A percentile compares a stretch with the other conserved stretches of the same genome.
Conservation (phyloP, 1,284 basidiomycete genomes). For the Meira nashicola region DNA sequence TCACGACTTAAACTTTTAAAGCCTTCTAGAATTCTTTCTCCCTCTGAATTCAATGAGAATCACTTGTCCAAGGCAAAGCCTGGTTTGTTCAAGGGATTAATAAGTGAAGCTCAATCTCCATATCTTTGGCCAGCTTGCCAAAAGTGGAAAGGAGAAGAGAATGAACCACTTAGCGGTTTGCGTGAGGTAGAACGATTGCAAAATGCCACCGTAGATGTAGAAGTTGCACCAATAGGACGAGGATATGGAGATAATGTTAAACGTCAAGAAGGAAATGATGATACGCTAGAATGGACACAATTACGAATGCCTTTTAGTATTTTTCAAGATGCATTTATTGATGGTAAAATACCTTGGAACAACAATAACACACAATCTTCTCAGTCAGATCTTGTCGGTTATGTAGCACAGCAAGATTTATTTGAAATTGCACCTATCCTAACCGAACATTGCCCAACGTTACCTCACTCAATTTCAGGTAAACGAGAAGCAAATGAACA, state of each 20-base stretch:
- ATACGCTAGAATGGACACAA: conserved; percentile 19
- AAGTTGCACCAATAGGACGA: conserved; percentile 12
- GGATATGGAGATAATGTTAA: conserved; percentile 25
- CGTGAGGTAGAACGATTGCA: conserved; percentile 14
- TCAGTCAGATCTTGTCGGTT: conserved; percentile 19
- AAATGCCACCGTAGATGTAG: conserved; percentile 28
- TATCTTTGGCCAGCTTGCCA: conserved; percentile 26
- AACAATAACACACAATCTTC: neutral
- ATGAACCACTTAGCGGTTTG: conserved; percentile 25
- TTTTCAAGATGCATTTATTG: conserved; percentile 36
- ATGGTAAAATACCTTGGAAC: conserved; percentile 26
- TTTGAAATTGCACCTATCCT: conserved; percentile 21
- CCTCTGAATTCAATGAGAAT: neutral
- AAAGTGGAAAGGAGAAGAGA: conserved; percentile 16
- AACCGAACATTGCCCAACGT: conserved; percentile 22
- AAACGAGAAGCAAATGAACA: conserved; percentile 26
- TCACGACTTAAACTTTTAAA: too few relatives aligned
- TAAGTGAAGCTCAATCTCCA: neutral
- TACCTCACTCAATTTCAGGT: conserved; percentile 30
- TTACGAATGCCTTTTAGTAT: conserved; percentile 31
- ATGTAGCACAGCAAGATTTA: conserved; percentile 33
- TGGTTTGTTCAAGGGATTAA: conserved; percentile 2
- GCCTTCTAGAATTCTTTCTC: neutral
- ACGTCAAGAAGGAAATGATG: neutral
- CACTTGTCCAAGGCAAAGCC: neutral